Evolutionary conservation across 345 rosid genomes (phyloP).

Genomic region (Ceriops zippeliana): DNA sequence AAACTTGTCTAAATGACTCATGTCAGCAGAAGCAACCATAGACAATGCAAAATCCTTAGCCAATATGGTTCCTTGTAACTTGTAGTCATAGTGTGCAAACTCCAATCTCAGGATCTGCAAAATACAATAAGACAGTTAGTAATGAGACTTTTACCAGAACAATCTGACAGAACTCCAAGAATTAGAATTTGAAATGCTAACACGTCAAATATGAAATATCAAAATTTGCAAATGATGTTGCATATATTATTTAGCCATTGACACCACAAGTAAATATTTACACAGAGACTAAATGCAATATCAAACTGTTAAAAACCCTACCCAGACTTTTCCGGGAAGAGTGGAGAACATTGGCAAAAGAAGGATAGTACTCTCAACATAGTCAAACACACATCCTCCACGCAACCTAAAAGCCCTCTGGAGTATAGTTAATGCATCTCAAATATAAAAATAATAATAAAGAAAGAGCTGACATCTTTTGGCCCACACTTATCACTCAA

Average conservation of each 20-base stretch:
- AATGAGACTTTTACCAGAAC: not conserved
- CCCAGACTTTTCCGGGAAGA: too few relatives aligned
- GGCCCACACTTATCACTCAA: too few relatives aligned
- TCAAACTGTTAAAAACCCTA: not conserved
- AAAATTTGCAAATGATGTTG: not conserved
- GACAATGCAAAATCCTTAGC: slow-evolving; percentile 92
- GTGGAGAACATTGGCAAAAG: not conserved
- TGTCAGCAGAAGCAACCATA: slow-evolving; percentile 93
- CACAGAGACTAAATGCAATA: not conserved
- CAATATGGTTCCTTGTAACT: slow-evolving; percentile 58
- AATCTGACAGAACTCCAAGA: not conserved
- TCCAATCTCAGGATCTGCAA: slow-evolving; percentile 73
- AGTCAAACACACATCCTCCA: not conserved
- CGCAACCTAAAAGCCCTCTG: not conserved
- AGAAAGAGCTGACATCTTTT: too few relatives aligned
- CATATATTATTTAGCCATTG: slow-evolving; percentile 5
- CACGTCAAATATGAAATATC: not conserved
- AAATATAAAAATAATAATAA: too few relatives aligned
- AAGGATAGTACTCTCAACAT: slow-evolving; percentile 1
- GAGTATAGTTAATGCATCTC: not conserved
- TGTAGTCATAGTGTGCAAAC: slow-evolving; percentile 89
- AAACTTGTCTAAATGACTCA: slow-evolving; percentile 57
- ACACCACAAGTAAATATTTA: slow-evolving; percentile 8
- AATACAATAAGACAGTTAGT: not conserved
- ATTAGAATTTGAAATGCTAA: not conserved